Evolutionary conservation across 192 early-diverging fungal species (phyloP).

Genomic region (Entomortierella parvispora): DNA sequence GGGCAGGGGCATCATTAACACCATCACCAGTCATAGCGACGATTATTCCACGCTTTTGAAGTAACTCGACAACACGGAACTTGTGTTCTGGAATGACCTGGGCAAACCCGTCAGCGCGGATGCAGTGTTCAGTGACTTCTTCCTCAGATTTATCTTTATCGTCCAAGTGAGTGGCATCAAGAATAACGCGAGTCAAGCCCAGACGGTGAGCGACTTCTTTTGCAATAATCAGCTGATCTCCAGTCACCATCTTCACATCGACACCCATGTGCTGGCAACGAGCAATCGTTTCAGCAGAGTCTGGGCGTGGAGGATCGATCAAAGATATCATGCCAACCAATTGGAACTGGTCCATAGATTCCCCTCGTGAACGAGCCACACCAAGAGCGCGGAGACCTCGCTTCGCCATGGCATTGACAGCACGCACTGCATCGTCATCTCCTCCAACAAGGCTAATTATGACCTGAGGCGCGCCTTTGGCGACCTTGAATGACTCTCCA

Average conservation of each 20-base stretch:
- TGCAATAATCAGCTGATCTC: too few species aligned
- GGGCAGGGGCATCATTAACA: too few species aligned
- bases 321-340: too few species aligned
- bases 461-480: slow-evolving; percentile 83
- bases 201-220: slow-evolving; percentile 92
- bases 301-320: too few species aligned
- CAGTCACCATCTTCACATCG: too few species aligned
- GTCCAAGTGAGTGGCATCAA: slow-evolving; percentile 87
- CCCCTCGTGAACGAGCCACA: slow-evolving; percentile 68
- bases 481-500: too few species aligned
- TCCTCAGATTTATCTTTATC: too few species aligned
- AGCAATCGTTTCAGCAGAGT: too few species aligned
- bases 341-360: slow-evolving; percentile 63
- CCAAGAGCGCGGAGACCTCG: too few species aligned
- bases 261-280: too few species aligned
- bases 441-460: slow-evolving; percentile 63
- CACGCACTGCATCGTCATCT: slow-evolving; percentile 67
- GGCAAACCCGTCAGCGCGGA: slow-evolving; percentile 95
- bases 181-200: slow-evolving; percentile 92
- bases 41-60: slow-evolving; percentile 86
- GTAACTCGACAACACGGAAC: slow-evolving; percentile 92
- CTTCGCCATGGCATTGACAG: slow-evolving; percentile 69
- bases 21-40: slow-evolving; percentile 98
- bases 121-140: slow-evolving; percentile 86
- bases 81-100: slow-evolving; percentile 99